phyloP scores from a whole-genome alignment of 192 early-diverging fungal species.

The Powellomyces hirtus region DNA sequence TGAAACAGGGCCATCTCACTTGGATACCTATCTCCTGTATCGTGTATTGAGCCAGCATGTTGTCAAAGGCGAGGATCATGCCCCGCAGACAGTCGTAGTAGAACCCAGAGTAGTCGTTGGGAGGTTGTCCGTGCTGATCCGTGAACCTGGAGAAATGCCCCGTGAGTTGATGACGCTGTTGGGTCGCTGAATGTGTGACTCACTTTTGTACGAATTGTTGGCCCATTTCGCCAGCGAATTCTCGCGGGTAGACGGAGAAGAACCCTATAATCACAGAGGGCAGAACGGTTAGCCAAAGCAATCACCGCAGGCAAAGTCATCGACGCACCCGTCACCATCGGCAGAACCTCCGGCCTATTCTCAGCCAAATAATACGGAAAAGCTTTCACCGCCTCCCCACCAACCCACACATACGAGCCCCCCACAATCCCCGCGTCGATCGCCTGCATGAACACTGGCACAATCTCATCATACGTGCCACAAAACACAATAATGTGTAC shows the following conservation, averaged over 20 bases:
- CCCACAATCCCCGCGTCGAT: background rate
- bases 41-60: background rate
- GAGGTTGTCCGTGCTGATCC: background rate
- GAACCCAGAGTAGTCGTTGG: constrained; percentile 4
- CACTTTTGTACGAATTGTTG: background rate
- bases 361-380: background rate
- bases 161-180: background rate
- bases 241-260: background rate
- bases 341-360: background rate
- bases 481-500: constrained; percentile 5
- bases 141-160: background rate
- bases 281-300: background rate
- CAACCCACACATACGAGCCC: background rate
- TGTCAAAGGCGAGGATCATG: background rate
- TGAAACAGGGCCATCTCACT: too few relatives aligned
- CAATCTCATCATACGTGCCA: constrained; percentile 12
- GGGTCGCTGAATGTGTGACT: too few relatives aligned
- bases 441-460: background rate
- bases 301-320: background rate
- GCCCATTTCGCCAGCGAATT: background rate
- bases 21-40: constrained; percentile 1
- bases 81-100: background rate
- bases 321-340: background rate
- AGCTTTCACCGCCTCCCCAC: background rate
- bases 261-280: background rate